Base-by-base conservation (phyloP, 1,284 basidiomycete species). In the Pseudozyma thailandica region DNA sequence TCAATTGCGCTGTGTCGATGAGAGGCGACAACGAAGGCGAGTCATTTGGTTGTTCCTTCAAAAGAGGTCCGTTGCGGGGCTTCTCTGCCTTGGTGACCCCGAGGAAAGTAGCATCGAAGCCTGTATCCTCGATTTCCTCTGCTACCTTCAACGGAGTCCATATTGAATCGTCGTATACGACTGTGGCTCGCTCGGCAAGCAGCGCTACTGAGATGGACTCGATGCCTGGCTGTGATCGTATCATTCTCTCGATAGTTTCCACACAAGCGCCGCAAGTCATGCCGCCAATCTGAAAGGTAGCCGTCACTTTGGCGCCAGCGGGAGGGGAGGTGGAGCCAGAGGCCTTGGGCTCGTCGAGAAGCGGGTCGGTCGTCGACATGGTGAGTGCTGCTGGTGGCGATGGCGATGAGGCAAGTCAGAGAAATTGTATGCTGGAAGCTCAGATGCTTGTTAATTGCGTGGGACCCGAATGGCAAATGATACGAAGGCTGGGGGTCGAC, bases 231-330 rank as follows among this genome's bases (percentile, higher is more conserved):
- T 95, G 92, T 12, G 86, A 86, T 63, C 90, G 86, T n/a, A 99
- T 87, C 86, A 92, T 92, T 21, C 89, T 88, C 83, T 99, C 96
- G 72, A 98, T 98, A n/a, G 92, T 89, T 61, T 92, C 90, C n/a
- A 94, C 92, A 78, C 92, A 94, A 38, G 92, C 86, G 9, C 92
- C 90, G 78, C 92, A 94, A 0, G 92, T 93, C 92, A 94, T 94
- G n/a, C 92, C 92, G 78, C 92, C 89, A 80, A 93, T 89, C 63
- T 89, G 85, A 35, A 93, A 84, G 75, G 92, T 91, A 77, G 74
- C 72, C 2, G 74, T 76, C 5, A 64, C 64, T 26, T 50, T 66
- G 33, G 51, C 47, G 12, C 61, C 60, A 10, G 42, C 18, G 25
- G 6, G 4, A 2, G 56, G 37, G 6, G 49, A 55, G 16, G 55